Base-by-base conservation (phyloP, 257 asterid genomes). In the Solanum verrucosum region DNA sequence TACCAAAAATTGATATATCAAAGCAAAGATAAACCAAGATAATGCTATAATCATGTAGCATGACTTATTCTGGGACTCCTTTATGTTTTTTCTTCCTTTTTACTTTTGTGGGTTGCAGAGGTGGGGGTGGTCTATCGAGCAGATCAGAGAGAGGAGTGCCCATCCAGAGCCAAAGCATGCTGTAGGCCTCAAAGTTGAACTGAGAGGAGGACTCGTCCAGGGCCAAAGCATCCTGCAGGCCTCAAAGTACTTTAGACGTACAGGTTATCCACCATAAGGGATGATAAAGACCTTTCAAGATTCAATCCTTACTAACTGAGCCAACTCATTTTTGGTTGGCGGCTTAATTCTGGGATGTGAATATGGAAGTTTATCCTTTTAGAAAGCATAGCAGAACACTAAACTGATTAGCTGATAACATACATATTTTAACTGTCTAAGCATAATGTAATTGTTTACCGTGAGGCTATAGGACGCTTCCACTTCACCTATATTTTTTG, bases 391-490 rank as follows among this genome's bases (percentile, higher is more conserved):
- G 40, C 40, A 29, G 67, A 27, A 79, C 85, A 79, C 29, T 79
- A 42, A 44, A 82, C 40, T 83, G 84, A 35, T 49, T 49, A 72
- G 85, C 10, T 46, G 82, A 63, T 70, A 85, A 75, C 33, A 35
- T 74, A 27, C 42, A 27, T n/a, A 81, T 29, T 16, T 42, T 56
- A 12, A 84, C 52, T 40, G 79, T 56, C 82, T 23, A 77, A 73
- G 34, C 84, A 31, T 86, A 33, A 86, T 87, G 38, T 25, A 59
- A 67, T 88, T 89, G 81, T 46, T 84, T 93, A 97, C 99, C 84
- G 99, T 96, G 70, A 97, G 96, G 93, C 99, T 97, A 90, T 97
- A 97, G 75, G 99, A 97, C n/a, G 99, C 99, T 94, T 97, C 99
- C 63, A 97, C 92, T 89, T 94, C 96, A 38, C 99, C 99, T 84